Percentiles rank a stretch among this genome's conserved stretches.
Evolutionary conservation across 2,329 filamentous ascomycete genomes (phyloP).

Genomic region (Elsinoe necatrix): DNA sequence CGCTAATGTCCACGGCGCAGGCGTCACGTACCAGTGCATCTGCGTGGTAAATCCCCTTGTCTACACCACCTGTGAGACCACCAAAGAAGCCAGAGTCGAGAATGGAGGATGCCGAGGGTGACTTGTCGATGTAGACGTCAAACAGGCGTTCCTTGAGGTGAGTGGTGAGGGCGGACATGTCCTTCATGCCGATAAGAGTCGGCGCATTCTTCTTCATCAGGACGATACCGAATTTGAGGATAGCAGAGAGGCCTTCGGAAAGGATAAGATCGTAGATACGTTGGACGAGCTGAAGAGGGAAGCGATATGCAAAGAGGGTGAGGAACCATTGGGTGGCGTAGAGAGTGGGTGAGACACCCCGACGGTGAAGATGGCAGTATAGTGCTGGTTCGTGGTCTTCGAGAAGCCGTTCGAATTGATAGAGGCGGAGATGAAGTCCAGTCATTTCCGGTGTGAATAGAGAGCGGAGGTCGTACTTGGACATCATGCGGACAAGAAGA

Average conservation of each 20-base stretch:
- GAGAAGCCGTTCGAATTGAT: conserved; percentile 87
- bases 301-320: conserved; percentile 95
- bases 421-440: conserved; percentile 83
- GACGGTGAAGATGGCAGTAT: conserved; percentile 85
- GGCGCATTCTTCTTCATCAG: conserved; percentile 91
- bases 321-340: conserved; percentile 99
- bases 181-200: conserved; percentile 70
- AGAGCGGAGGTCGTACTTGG: conserved; percentile 86
- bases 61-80: conserved; percentile 75
- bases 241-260: conserved; percentile 79
- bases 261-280: conserved; percentile 94
- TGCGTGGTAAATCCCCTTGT: conserved; percentile 93
- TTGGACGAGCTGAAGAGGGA: conserved; percentile 89
- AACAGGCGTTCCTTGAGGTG: conserved; percentile 93
- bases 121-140: conserved; percentile 92
- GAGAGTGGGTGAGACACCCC: conserved; percentile 78
- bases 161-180: conserved; percentile 80
- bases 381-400: conserved; percentile 91
- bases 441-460: conserved; percentile 96
- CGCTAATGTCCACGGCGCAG: conserved; percentile 75
- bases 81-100: conserved; percentile 90
- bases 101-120: conserved; percentile 84
- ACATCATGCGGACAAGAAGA: conserved; percentile 87
- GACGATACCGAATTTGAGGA: conserved; percentile 88
- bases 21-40: conserved; percentile 91